Percentiles rank a stretch among this genome's conserved stretches.
Conservation (phyloP, 306 rosid species). For the Sindora glabra region DNA sequence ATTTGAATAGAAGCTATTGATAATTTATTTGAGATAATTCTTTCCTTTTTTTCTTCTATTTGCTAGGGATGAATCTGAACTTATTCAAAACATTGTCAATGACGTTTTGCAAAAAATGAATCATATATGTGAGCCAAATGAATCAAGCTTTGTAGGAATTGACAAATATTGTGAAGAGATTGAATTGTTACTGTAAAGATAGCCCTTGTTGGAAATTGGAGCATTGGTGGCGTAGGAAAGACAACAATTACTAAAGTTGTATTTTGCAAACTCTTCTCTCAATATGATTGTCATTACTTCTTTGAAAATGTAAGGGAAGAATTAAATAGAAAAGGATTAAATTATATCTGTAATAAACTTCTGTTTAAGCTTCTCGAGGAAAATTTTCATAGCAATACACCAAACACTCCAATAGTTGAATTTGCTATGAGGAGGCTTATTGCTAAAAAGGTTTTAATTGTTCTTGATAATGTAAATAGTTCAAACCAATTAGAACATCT, state of each 20-base stretch:
- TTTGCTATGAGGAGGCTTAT: not conserved
- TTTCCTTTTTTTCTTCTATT: no score
- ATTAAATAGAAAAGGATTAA: not conserved
- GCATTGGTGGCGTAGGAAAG: slow-evolving; percentile 28
- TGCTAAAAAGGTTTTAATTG: not conserved
- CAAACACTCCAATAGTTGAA: not conserved
- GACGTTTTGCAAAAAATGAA: not conserved
- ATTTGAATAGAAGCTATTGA: no score
- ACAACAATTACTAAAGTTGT: slow-evolving; percentile 12
- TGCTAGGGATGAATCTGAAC: not conserved
- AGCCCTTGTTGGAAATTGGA: slow-evolving; percentile 20
- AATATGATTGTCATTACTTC: slow-evolving; percentile 15
- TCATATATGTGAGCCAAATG: not conserved
- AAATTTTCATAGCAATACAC: not conserved
- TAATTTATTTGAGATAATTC: no score
- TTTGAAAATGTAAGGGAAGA: not conserved
- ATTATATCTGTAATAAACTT: not conserved
- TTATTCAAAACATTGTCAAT: not conserved
- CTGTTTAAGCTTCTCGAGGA: not conserved
- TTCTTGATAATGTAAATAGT: slow-evolving; percentile 12
- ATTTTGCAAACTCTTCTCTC: not conserved
- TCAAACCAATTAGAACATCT: not conserved
- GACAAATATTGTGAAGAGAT: not conserved
- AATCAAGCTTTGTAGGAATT: not conserved
- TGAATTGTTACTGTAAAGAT: not conserved